phyloP scores from a whole-genome alignment of 345 rosid genomes.

The Boechera stricta region DNA sequence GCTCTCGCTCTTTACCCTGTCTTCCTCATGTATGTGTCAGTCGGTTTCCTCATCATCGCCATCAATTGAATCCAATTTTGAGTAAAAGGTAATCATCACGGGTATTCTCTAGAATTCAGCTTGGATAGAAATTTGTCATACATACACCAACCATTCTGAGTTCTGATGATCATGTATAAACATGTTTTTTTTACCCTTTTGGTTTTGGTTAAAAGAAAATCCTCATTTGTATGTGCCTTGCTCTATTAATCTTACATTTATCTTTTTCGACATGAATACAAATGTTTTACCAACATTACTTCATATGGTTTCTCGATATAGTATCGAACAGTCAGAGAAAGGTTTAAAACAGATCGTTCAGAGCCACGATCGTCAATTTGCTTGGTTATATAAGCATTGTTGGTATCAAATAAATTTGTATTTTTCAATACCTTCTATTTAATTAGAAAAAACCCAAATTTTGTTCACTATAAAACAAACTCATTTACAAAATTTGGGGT shows the following conservation, averaged over 20 bases:
- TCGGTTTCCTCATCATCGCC: slow-evolving; percentile 90
- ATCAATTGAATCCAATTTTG: slow-evolving; percentile 49
- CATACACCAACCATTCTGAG: background rate
- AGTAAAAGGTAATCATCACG: background rate
- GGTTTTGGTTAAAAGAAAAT: background rate
- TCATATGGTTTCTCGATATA: background rate
- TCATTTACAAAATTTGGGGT: no score
- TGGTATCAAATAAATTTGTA: no score
- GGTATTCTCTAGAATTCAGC: background rate
- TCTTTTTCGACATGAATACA: slow-evolving; percentile 10
- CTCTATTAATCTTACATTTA: slow-evolving; percentile 1
- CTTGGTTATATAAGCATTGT: no score
- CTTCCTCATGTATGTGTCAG: slow-evolving; percentile 91
- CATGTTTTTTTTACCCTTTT: slow-evolving; percentile 8
- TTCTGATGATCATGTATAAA: slow-evolving; percentile 31
- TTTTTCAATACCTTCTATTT: no score
- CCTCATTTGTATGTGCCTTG: slow-evolving; percentile 4
- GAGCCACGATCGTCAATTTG: no score
- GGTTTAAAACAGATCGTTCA: background rate
- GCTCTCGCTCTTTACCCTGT: slow-evolving; percentile 85
- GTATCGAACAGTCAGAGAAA: background rate
- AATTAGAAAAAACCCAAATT: no score
- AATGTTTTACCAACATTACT: background rate
- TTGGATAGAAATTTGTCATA: slow-evolving; percentile 21
- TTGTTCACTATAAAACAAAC: no score